Evolutionary conservation across 1,284 basidiomycete genomes (phyloP), one percentile per base, ranked within the genome.

Genomic region (Anthracocystis panici-leucophaei): DNA sequence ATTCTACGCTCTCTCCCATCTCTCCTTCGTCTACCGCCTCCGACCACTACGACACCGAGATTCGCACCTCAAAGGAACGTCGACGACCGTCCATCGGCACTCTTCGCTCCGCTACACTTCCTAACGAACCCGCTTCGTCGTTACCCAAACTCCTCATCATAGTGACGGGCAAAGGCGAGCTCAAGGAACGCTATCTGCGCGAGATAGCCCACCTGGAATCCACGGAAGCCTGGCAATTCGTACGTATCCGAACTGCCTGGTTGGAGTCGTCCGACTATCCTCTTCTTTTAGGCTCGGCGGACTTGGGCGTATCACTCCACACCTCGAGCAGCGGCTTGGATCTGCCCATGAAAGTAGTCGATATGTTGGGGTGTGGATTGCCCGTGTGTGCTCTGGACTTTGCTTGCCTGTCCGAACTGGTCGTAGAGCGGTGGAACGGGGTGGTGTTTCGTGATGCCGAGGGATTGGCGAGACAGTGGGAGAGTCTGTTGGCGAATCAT

Each of bases 331-430:
- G 93, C 0, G 92, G 90, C 0, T 87, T 96, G 49, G 97, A 99
- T 86, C 87, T 99, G 57, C 97, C 97, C 2, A 99, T 99, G 97
- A 99, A 99, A 86, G 91, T 99, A 10, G 95, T 99, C 2, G 97
- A 99, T 85, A 98, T 99, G 97, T 97, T 99, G 86, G 97, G 97
- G 0, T 98, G 95, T 77, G 92, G 91, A 2, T 87, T 97, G 56
- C 95, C 95, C 0, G 97, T 98, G 5, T 92, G 95, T 72, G 95
- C 97, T 0, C 88, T 95, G 9, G 88, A 91, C 46, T 99, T 97
- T 83, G 87, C 88, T 41, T 97, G 95, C 84, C 87, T 99, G 31
- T 86, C 89, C 61, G 96, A 99, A 86, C 89, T 99, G 20, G 92
- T 99, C 14, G 90, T 91, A 77, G 89, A 94, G 57, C 91, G 91